Percentiles rank a stretch among this genome's conserved stretches.
Conservation (phyloP, 2,329 filamentous ascomycete species). For the Colletotrichum cordylinicola region DNA sequence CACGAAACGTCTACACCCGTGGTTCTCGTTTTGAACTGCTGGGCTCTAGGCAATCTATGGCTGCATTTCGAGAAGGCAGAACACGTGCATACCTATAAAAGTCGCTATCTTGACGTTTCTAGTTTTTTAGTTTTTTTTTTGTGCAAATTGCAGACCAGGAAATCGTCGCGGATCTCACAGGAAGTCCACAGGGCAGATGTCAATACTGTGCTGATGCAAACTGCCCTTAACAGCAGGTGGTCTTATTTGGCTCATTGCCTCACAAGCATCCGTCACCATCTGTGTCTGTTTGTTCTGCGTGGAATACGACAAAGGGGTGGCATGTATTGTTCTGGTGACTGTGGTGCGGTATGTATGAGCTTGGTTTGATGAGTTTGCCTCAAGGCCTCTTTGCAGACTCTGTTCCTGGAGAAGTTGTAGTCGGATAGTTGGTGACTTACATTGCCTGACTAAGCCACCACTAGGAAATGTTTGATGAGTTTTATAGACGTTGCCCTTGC, state of each 20-base stretch:
- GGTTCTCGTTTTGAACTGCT: neutral
- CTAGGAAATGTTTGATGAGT: neutral
- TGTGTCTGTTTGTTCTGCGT: neutral
- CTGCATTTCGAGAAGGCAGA: neutral
- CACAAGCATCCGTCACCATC: neutral
- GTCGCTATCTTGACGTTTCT: rapidly evolving
- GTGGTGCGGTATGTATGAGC: neutral
- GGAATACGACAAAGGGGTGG: neutral
- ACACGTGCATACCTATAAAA: neutral
- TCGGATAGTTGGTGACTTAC: neutral
- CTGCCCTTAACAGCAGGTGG: rapidly evolving
- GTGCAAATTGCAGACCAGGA: neutral
- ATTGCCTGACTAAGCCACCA: rapidly evolving
- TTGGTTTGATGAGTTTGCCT: rapidly evolving
- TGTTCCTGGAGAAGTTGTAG: rapidly evolving
- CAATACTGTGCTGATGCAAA: neutral
- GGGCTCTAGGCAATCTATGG: rapidly evolving
- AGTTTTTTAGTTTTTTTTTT: rapidly evolving
- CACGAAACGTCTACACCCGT: rapidly evolving
- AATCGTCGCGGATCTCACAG: neutral
- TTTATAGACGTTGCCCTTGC: neutral
- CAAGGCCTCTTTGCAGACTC: neutral
- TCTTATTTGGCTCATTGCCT: neutral
- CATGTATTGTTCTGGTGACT: rapidly evolving
- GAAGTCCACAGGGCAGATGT: neutral